phyloP scores from a whole-genome alignment of 2,329 filamentous ascomycete species.

The Cadophora sp. region DNA sequence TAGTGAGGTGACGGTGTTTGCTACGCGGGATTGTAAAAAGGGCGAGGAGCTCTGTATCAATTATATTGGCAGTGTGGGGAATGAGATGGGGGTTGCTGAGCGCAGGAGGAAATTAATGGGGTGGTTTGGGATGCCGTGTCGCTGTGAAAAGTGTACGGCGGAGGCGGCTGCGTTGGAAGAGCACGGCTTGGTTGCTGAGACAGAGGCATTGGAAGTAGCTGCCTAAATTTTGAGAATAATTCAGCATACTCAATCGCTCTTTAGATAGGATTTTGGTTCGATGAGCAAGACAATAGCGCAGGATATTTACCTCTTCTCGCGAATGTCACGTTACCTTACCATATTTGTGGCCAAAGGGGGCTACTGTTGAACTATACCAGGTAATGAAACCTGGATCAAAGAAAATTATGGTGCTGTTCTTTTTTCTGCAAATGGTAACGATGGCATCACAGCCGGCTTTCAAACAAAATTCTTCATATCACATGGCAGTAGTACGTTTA shows the following conservation, averaged over 20 bases:
- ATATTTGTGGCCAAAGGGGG: too few relatives aligned
- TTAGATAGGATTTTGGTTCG: too few relatives aligned
- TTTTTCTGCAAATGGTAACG: too few relatives aligned
- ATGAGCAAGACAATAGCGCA: too few relatives aligned
- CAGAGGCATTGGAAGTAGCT: neutral
- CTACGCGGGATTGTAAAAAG: conserved; percentile 32
- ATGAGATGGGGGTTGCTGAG: conserved; percentile 22
- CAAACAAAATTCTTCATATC: too few relatives aligned
- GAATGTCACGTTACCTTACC: too few relatives aligned
- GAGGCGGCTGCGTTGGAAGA: conserved; percentile 12
- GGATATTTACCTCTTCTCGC: too few relatives aligned
- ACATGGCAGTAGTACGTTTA: conserved; percentile 1
- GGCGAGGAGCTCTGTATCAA: conserved; percentile 39
- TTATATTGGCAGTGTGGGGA: conserved; percentile 34
- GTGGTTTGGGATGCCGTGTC: conserved; percentile 34
- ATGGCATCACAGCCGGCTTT: too few relatives aligned
- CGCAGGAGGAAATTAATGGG: conserved; percentile 32
- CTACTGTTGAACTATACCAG: too few relatives aligned
- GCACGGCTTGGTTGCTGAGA: neutral
- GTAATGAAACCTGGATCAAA: too few relatives aligned
- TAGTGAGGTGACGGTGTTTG: conserved; percentile 39
- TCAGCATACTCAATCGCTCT: too few relatives aligned
- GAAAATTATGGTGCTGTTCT: too few relatives aligned
- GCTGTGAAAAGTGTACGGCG: conserved; percentile 30
- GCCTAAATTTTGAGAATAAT: neutral